phyloP scores from a whole-genome alignment of 805 yeast genomes.

The Yamadazyma endophytica region DNA sequence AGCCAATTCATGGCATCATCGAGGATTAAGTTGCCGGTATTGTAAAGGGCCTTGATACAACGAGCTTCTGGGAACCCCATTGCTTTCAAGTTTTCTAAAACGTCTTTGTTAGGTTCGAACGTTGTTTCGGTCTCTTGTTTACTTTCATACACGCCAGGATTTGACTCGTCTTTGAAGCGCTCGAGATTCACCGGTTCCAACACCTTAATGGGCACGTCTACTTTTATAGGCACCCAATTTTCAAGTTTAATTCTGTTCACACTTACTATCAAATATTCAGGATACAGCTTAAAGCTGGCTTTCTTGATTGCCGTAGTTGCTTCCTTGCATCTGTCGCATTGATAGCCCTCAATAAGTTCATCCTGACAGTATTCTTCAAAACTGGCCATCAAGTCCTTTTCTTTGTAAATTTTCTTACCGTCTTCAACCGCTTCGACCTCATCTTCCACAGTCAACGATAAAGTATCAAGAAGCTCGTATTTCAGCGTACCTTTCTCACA shows the following conservation, averaged over 20 bases:
- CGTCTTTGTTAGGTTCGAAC: constrained; percentile 55
- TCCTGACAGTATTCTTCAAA: constrained; percentile 41
- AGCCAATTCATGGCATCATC: constrained; percentile 91
- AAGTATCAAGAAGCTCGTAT: constrained; percentile 53
- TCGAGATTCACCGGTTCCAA: constrained; percentile 32
- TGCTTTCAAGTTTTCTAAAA: constrained; percentile 50
- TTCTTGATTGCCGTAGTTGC: constrained; percentile 33
- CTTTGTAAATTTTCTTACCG: constrained; percentile 45
- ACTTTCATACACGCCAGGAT: too few species aligned
- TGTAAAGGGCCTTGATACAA: constrained; percentile 60
- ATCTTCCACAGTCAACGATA: constrained; percentile 57
- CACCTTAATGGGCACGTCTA: constrained; percentile 60
- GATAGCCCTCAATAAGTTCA: constrained; percentile 57
- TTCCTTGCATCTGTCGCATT: constrained; percentile 53
- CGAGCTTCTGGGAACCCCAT: constrained; percentile 88
- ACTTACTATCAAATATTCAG: constrained; percentile 65
- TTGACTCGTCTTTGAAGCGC: constrained; percentile 7
- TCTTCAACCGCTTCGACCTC: constrained; percentile 29
- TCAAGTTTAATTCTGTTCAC: constrained; percentile 78
- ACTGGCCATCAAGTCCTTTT: constrained; percentile 47
- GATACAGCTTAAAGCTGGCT: constrained; percentile 57
- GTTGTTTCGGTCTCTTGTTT: constrained; percentile 1
- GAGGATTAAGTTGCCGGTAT: constrained; percentile 59
- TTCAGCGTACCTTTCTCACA: constrained; percentile 62
- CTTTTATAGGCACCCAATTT: constrained; percentile 87